Percentiles rank a stretch among this genome's conserved stretches.
Evolutionary conservation across 2,329 filamentous ascomycete genomes (phyloP).

Genomic region (Neonectria neomacrospora): DNA sequence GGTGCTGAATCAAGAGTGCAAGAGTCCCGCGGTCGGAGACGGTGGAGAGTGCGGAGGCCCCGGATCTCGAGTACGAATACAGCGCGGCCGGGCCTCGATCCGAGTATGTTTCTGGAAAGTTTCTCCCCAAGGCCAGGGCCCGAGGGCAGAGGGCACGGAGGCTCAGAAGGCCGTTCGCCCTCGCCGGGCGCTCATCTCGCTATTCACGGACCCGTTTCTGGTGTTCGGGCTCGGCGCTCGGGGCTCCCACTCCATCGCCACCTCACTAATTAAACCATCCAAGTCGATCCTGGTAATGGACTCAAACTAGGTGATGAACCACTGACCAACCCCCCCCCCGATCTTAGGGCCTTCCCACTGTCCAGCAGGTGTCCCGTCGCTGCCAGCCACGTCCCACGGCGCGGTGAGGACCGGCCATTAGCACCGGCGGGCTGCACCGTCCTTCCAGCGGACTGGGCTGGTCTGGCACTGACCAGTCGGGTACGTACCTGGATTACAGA

Average conservation of each 20-base stretch:
- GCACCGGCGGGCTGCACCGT: slow-evolving; percentile 3
- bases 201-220: neutral
- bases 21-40: slow-evolving; percentile 11
- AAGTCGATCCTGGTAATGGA: neutral
- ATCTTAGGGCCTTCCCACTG: neutral
- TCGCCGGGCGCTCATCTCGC: slow-evolving; percentile 6
- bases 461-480: slow-evolving; percentile 15
- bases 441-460: slow-evolving; percentile 5
- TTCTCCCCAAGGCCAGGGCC: neutral
- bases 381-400: slow-evolving; percentile 11
- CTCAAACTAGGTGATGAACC: neutral
- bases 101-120: slow-evolving; percentile 3
- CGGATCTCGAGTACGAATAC: neutral
- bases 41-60: slow-evolving; percentile 13
- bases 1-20: neutral
- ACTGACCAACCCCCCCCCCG: neutral
- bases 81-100: neutral
- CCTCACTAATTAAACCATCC: neutral
- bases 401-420: neutral
- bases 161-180: slow-evolving; percentile 2
- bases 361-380: neutral
- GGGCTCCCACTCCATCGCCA: neutral
- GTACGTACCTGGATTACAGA: slow-evolving; percentile 17
- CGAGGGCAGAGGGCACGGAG: neutral
- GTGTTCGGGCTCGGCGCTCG: neutral